Conservation (phyloP, 2,329 filamentous ascomycete genomes). For the Clonostachys sp. region DNA sequence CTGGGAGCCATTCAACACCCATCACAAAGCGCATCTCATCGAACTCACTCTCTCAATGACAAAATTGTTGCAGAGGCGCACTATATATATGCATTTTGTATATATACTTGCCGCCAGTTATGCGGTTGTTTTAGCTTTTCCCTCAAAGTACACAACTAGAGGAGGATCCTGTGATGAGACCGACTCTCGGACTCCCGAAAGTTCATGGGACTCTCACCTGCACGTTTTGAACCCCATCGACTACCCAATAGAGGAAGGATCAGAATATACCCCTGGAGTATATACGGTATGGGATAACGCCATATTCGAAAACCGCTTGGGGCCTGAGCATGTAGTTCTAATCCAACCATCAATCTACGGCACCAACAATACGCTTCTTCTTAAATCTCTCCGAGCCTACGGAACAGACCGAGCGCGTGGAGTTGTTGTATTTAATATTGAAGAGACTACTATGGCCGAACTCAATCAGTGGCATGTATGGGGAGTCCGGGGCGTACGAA, state of each 20-base stretch:
- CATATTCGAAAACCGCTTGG: constrained; percentile 42
- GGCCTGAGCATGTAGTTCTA: constrained; percentile 51
- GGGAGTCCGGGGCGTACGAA: constrained; percentile 53
- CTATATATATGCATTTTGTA: too few species aligned
- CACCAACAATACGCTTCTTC: constrained; percentile 52
- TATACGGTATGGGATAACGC: constrained; percentile 47
- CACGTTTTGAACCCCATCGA: constrained; percentile 51
- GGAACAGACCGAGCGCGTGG: constrained; percentile 45
- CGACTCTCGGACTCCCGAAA: constrained; percentile 23
- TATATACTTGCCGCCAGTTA: too few species aligned
- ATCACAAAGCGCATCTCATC: too few species aligned
- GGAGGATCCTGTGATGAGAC: neutral
- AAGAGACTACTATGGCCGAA: constrained; percentile 32
- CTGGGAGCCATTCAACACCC: too few species aligned
- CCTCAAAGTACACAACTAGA: too few species aligned
- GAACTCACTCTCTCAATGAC: too few species aligned
- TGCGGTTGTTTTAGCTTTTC: too few species aligned
- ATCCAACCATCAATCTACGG: constrained; percentile 61
- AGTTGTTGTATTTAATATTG: constrained; percentile 44
- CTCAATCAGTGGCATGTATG: constrained; percentile 48
- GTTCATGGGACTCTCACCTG: constrained; percentile 60
- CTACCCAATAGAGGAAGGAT: constrained; percentile 41
- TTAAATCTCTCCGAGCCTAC: constrained; percentile 45
- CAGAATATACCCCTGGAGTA: constrained; percentile 43
- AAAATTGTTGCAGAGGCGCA: too few species aligned